Evolutionary conservation across 1,139 yeast genomes (phyloP).

Genomic region (Kluyveromyces marxianus): DNA sequence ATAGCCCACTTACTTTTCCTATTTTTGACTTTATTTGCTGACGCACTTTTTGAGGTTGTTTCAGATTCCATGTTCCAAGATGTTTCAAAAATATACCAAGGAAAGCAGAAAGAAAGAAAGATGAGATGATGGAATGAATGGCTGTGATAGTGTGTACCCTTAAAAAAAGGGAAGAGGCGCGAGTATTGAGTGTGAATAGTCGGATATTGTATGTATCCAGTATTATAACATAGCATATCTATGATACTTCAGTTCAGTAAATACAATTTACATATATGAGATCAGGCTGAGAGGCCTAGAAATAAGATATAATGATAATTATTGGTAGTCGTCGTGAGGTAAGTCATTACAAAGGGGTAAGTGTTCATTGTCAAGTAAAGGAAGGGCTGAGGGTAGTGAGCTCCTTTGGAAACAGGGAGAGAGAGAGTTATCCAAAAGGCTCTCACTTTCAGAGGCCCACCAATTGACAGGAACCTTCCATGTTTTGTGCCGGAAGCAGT

Average conservation of each 20-base stretch:
- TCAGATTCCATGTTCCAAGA: not conserved
- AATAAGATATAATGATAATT: not conserved
- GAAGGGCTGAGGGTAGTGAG: not conserved
- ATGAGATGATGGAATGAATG: not conserved
- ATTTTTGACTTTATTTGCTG: not conserved
- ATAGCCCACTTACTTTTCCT: not conserved
- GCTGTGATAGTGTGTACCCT: not conserved
- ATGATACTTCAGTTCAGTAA: not conserved
- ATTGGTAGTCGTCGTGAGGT: not conserved
- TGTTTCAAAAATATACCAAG: not conserved
- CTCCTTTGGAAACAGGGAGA: no score
- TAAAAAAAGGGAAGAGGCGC: no score
- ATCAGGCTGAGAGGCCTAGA: not conserved
- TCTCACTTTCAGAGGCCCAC: no score
- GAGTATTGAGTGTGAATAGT: no score
- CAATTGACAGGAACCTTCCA: no score
- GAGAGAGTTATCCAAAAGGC: no score
- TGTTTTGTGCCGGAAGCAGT: no score
- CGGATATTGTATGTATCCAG: not conserved
- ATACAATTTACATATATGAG: not conserved
- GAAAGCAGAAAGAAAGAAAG: not conserved
- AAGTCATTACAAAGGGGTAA: not conserved
- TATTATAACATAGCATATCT: not conserved
- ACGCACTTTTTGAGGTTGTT: slow-evolving; percentile 4
- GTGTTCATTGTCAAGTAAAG: not conserved